Base-by-base conservation (phyloP, 1,139 yeast species). In the Saccharomycopsis crataegensis region DNA sequence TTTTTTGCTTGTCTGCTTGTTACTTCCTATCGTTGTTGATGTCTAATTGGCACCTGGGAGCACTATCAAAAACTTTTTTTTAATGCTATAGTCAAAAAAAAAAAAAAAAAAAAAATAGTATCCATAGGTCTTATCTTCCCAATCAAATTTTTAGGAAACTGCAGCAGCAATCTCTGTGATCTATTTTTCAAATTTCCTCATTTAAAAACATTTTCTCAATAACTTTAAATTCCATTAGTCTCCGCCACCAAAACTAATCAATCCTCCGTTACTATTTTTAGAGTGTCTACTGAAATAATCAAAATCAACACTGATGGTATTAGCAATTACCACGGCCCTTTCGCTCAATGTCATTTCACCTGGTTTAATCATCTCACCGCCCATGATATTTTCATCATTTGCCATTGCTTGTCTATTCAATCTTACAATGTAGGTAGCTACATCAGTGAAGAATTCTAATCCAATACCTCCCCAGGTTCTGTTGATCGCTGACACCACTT, bases 401-500 rank as follows among this genome's bases (percentile, higher is more conserved):
- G 66, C 66, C 48, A 68, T 63, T 50, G 55, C 59, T 14, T 74
- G 77, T 63, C 91, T 86, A 62, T 88, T 96, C 87, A 89, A 85
- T 57, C 96, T 71, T 40, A 93, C 70, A 11, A 90, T 80, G 67
- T 93, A 93, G 2, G 89, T 91, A 59, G 98, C 98, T 0, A 96
- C 86, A 67, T 93, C 98, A 0, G 98, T 91, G 65, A 91, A 86
- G 63, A 91, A 70, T 65, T 93, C 99, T 62, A 97, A 77, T 2
- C 95, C 96, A 42, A 93, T 70, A 0, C 99, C 99, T 3, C 87
- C 96, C 94, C 96, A 93, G 67, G 90, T 89, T 62, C 98, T 77
- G 66, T 89, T 95, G 1, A 93, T 91, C 1, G 87, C 75, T 0
- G 85, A 96, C 56, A 86, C 71, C 0, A 86, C 79, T 28, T 74